Conservation (phyloP, 164 flowering plant genomes). For the Paratinospora sagittata region DNA sequence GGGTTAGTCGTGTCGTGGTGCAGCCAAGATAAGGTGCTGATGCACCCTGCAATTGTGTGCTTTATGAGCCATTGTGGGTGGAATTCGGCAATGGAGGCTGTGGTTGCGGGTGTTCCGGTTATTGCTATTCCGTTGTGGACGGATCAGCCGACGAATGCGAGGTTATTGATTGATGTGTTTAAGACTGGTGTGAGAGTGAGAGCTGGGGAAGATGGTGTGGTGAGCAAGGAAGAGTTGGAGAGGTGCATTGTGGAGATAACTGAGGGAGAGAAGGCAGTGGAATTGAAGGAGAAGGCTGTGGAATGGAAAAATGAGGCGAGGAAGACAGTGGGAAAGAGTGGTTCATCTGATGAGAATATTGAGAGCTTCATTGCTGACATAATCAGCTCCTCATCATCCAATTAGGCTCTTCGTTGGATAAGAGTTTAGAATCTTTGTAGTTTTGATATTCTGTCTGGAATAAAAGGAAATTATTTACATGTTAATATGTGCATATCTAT, state of each 20-base stretch:
- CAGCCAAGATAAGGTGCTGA: conserved; percentile 52
- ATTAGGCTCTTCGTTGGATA: background rate
- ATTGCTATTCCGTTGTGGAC: conserved; percentile 64
- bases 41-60: conserved; percentile 51
- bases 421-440: too few species aligned
- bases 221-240: conserved; percentile 52
- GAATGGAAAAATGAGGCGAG: conserved; percentile 59
- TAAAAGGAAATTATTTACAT: too few species aligned
- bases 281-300: conserved; percentile 43
- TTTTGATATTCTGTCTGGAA: too few species aligned
- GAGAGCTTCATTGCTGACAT: conserved; percentile 34
- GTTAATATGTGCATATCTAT: too few species aligned
- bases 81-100: conserved; percentile 64
- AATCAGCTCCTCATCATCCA: background rate
- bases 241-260: conserved; percentile 43
- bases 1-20: conserved; percentile 65
- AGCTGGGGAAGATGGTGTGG: conserved; percentile 26
- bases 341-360: conserved; percentile 50
- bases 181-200: conserved; percentile 43
- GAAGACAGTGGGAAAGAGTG: conserved; percentile 55
- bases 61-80: conserved; percentile 82
- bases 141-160: conserved; percentile 63
- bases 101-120: conserved; percentile 51
- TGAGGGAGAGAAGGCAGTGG: conserved; percentile 43
- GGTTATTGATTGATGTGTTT: conserved; percentile 48